These are phyloP conservation scores for Tricholoma terreum DNA, from an alignment of 768 basidiomycete genomes.

Conservation along the genomic window DNA sequence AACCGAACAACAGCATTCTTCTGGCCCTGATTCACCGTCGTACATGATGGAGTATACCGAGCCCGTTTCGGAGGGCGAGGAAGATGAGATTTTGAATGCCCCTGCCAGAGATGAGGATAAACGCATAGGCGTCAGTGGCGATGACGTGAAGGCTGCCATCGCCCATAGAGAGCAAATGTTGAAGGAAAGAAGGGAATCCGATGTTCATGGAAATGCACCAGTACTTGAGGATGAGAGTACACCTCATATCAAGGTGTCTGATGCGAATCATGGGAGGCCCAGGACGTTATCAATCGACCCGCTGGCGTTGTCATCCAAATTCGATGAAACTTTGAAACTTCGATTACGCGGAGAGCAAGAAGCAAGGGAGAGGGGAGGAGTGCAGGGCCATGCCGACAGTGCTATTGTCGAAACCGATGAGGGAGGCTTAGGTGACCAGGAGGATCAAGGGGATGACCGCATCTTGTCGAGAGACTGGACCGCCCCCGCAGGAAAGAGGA, in stretches of 20 bases:
- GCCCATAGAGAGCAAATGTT: slow-evolving; percentile 83
- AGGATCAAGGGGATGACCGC: slow-evolving; percentile 42
- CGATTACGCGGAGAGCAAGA: slow-evolving; percentile 47
- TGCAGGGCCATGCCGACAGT: slow-evolving; percentile 31
- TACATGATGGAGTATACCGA: slow-evolving; percentile 65
- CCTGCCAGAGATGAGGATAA: slow-evolving; percentile 81
- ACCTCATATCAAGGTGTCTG: slow-evolving; percentile 30
- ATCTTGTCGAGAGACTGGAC: slow-evolving; percentile 64
- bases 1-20: slow-evolving; percentile 43
- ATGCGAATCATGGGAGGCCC: slow-evolving; percentile 25
- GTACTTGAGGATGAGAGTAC: slow-evolving; percentile 11
- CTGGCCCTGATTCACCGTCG: slow-evolving; percentile 37
- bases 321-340: slow-evolving; percentile 80
- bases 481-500: slow-evolving; percentile 84
- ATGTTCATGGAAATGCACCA: slow-evolving; percentile 23
- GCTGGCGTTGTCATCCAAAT: slow-evolving; percentile 75
- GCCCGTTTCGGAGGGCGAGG: slow-evolving; percentile 94
- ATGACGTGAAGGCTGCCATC: slow-evolving; percentile 79
- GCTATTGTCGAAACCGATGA: slow-evolving; percentile 36
- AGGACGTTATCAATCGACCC: slow-evolving; percentile 73
- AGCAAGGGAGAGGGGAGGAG: slow-evolving; percentile 25
- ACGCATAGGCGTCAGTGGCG: slow-evolving; percentile 70
- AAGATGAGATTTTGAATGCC: slow-evolving; percentile 64
- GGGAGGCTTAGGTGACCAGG: slow-evolving; percentile 24
- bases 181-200: slow-evolving; percentile 40